Percentiles rank a stretch among this genome's conserved stretches.
These are phyloP conservation scores for Dittrichia graveolens DNA, from an alignment of 129 eudicot genomes.

Conservation along the genomic window DNA sequence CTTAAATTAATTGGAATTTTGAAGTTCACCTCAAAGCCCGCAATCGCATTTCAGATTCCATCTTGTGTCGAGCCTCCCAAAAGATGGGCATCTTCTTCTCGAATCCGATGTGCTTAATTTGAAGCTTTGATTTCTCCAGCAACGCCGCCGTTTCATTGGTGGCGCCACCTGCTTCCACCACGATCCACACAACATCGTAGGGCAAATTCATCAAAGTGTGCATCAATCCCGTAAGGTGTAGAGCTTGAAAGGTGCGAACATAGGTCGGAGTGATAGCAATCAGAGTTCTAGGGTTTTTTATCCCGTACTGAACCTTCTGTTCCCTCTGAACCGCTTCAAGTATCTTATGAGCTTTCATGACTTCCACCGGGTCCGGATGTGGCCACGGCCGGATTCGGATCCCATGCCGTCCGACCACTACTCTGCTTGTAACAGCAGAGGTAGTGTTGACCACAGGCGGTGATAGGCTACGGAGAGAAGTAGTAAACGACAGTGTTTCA, in stretches of 20 bases:
- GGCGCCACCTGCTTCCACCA: conserved; percentile 88
- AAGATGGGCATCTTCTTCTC: conserved; percentile 64
- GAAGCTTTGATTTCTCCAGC: conserved; percentile 58
- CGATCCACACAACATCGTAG: conserved; percentile 82
- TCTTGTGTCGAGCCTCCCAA: conserved; percentile 81
- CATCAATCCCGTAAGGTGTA: conserved; percentile 90
- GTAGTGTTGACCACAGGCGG: conserved; percentile 25
- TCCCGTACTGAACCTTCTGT: conserved; percentile 80
- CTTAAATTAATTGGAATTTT: neutral
- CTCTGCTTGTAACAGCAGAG: conserved; percentile 51
- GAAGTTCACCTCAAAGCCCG: conserved; percentile 68
- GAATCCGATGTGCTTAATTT: conserved; percentile 66
- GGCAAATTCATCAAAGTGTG: conserved; percentile 88
- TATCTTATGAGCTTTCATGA: conserved; percentile 82
- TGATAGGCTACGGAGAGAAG: conserved; percentile 27
- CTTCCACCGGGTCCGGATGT: conserved; percentile 87
- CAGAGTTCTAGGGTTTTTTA: conserved; percentile 67
- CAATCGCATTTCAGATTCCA: conserved; percentile 81
- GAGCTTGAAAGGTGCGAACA: conserved; percentile 89
- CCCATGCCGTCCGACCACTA: conserved; percentile 97
- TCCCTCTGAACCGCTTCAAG: conserved; percentile 86
- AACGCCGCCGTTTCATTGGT: conserved; percentile 78
- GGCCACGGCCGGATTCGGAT: conserved; percentile 96
- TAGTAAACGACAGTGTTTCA: conserved; percentile 39
- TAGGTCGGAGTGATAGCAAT: conserved; percentile 89